Base-by-base conservation (phyloP, 129 eudicot genomes). In the Flaveria linearis region DNA sequence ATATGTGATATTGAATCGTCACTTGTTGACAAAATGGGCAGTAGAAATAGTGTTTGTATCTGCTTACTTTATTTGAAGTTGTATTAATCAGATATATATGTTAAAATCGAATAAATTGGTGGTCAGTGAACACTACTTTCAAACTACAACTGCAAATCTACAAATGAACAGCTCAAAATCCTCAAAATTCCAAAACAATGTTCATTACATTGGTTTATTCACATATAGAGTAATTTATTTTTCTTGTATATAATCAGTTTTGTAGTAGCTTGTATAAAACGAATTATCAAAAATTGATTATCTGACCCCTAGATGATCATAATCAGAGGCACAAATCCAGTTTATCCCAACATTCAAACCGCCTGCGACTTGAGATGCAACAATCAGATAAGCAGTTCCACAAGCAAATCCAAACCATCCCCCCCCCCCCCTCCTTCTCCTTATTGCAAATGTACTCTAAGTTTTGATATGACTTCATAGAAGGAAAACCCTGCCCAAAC, bases 51-150 rank as follows among this genome's bases (percentile, higher is more conserved):
- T 20, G 17, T 25, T 61, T 61, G 67, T 17, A 61, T 61, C 42
- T 61, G 67, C 17, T 61, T 23, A 61, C 2, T n/a, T 57, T 57
- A 28, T 57, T 57, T 57, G 30, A 57, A 57, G 63, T 57, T 57
- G 63, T 20, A 57, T 22, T 10, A 20, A 57, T 57, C 30, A 57
- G 22, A 53, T n/a, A 53, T 8, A 23, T 20, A 20, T 58, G 65
- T 58, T 53, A 36, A 23, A 13, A 23, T 16, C 6, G 23, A 45
- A 45, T 9, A 45, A 45, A 9, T 45, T 45, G 13, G 13, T 8
- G 5, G 41, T 36, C 41, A 7, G 7, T 5, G 41, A 36, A 36
- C 41, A 36, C 41, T 36, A 36, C 8, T 36, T 36, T 36, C 5
- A 36, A 36, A 36, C 41, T 36, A 36, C 41, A 36, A 36, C 41